Evolutionary conservation across 192 early-diverging fungal species (phyloP).

Genomic region (Coemansia guatemalensis): DNA sequence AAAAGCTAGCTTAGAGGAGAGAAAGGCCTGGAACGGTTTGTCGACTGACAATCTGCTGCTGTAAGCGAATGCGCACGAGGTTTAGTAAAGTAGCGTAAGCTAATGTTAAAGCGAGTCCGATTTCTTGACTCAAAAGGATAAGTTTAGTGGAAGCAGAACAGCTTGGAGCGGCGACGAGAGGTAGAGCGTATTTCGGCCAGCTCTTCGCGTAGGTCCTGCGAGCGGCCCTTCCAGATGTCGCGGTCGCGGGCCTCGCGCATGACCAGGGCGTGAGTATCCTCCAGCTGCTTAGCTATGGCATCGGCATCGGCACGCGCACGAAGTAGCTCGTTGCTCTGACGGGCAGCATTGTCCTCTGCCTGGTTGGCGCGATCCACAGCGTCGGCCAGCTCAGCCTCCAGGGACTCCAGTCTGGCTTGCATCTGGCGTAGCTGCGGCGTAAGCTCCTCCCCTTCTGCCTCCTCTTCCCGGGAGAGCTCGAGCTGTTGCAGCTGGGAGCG

Average conservation of each 20-base stretch:
- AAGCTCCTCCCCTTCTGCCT: background rate
- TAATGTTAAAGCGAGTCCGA: background rate
- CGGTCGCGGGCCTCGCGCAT: slow-evolving; percentile 45
- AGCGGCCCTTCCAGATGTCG: slow-evolving; percentile 48
- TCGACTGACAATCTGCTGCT: background rate
- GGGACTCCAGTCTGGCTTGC: slow-evolving; percentile 19
- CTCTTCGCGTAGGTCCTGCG: slow-evolving; percentile 48
- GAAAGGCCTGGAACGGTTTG: background rate
- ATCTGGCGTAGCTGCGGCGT: slow-evolving; percentile 4
- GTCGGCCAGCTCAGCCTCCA: slow-evolving; percentile 31
- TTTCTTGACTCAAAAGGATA: background rate
- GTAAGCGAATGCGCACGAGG: background rate
- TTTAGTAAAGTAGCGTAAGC: slow-evolving; percentile 1
- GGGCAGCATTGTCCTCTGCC: slow-evolving; percentile 22
- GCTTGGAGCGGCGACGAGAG: slow-evolving; percentile 31
- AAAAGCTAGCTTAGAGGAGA: background rate
- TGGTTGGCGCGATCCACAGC: slow-evolving; percentile 30
- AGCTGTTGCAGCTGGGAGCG: slow-evolving; percentile 20
- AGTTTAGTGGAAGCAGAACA: slow-evolving; percentile 35
- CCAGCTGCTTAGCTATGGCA: slow-evolving; percentile 20
- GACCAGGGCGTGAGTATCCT: slow-evolving; percentile 32
- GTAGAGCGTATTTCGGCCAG: slow-evolving; percentile 32
- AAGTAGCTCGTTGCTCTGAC: slow-evolving; percentile 41
- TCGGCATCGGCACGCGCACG: slow-evolving; percentile 44
- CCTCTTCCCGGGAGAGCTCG: background rate